Conservation (phyloP, 345 rosid species). For the Hibiscus mutabilis region DNA sequence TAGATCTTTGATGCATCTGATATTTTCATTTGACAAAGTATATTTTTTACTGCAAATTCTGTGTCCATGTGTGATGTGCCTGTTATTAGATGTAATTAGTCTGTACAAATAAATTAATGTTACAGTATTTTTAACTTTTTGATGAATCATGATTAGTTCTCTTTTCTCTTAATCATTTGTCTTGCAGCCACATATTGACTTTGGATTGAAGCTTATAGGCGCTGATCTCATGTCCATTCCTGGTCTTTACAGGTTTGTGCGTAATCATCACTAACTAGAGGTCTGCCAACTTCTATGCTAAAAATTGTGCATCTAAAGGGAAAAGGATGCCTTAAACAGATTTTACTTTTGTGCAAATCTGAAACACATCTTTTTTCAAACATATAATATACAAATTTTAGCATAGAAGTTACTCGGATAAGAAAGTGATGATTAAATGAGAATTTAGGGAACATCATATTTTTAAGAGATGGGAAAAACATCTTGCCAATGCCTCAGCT, state of each 20-base stretch:
- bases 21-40: not conserved
- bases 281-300: not conserved
- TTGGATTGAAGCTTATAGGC: slow-evolving; percentile 85
- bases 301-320: too few species aligned
- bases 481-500: not conserved
- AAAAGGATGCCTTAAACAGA: not conserved
- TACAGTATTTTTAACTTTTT: not conserved
- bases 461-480: not conserved
- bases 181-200: slow-evolving; percentile 91
- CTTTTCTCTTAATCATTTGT: not conserved
- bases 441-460: not conserved
- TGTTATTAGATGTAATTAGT: not conserved
- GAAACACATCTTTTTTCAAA: slow-evolving; percentile 10
- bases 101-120: not conserved
- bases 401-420: not conserved
- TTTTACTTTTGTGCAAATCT: slow-evolving; percentile 4
- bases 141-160: not conserved
- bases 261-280: not conserved
- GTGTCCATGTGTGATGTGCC: not conserved
- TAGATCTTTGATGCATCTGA: not conserved
- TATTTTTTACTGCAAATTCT: not conserved
- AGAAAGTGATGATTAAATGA: not conserved
- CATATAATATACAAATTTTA: slow-evolving; percentile 13
- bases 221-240: slow-evolving; percentile 99
- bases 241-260: slow-evolving; percentile 70